Conservation (phyloP, 2,329 filamentous ascomycete genomes). For the Mycocentrospora acerina region DNA sequence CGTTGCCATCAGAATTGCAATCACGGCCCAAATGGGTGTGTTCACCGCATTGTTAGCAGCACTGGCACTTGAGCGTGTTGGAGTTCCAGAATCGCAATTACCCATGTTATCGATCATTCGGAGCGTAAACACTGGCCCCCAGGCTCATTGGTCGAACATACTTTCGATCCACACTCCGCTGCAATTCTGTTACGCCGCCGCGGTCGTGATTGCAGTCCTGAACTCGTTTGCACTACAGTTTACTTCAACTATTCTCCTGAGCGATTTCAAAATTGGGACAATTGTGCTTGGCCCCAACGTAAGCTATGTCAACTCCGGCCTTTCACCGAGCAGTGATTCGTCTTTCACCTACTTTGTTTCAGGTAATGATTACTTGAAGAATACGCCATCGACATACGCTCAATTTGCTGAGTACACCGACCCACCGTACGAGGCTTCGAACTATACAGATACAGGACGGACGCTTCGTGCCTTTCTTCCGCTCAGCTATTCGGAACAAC, state of each 20-base stretch:
- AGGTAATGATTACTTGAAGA: neutral
- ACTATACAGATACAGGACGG: slow-evolving; percentile 2
- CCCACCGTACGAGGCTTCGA: neutral
- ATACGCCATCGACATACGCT: slow-evolving; percentile 1
- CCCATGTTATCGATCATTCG: slow-evolving; percentile 5
- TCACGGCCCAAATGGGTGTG: slow-evolving; percentile 1
- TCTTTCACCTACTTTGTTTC: no score
- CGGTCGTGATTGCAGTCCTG: neutral
- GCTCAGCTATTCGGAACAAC: neutral
- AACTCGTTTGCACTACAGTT: slow-evolving; percentile 3
- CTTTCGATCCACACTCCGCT: neutral
- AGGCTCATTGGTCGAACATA: slow-evolving; percentile 3
- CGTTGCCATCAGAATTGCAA: slow-evolving; percentile 1
- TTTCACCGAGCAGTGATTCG: no score
- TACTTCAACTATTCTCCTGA: slow-evolving; percentile 2
- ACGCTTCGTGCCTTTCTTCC: slow-evolving; percentile 1
- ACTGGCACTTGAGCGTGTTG: slow-evolving; percentile 1
- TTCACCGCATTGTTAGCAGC: slow-evolving; percentile 1
- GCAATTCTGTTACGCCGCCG: neutral
- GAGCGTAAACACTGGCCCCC: slow-evolving; percentile 4
- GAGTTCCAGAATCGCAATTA: slow-evolving; percentile 1
- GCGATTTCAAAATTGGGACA: neutral
- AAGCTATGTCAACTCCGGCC: no score
- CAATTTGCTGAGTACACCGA: slow-evolving; percentile 2
- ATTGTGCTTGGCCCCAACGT: neutral